Evolutionary conservation across 257 asterid species (phyloP), one percentile per base, ranked within the genome.

Genomic region (Linaria vulgaris): DNA sequence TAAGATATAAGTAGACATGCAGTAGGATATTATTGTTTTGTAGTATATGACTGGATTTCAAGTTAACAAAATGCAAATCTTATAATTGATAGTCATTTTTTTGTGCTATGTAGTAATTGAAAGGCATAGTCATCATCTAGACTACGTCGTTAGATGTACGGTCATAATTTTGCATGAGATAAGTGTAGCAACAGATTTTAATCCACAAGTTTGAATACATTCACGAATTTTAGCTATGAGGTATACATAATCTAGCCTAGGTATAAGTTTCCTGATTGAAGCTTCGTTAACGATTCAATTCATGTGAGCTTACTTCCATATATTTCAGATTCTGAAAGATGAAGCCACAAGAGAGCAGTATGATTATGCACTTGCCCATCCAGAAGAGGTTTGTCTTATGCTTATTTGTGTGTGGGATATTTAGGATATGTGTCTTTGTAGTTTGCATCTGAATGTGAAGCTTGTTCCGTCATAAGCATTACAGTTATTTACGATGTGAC

Each of bases 331-430:
- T 74, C 76, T 94, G 82, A 94, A 90, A 85, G 96, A 87, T 74
- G 96, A 87, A 74, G 85, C 91, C 61, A 90, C 97, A 15, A 87
- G 96, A 80, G 99, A 82, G 78, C 96, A 94, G 65, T 94, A 90
- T 76, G 96, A 90, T 73, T 94, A 94, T 71, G 97, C 97, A 68
- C 84, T 90, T 80, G 97, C 88, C 61, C 96, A 87, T 75, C 97
- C 97, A 11, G 97, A 94, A 72, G 97, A 94, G 96, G 97, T 94
- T 71, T 47, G 85, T 71, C 66, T 37, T 30, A 22, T 54, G 27
- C 15, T 41, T 53, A 13, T 58, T 66, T 46, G 21, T 58, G 55
- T 21, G 15, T 76, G 43, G 38, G 25, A 69, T 37, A 9, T 60
- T 24, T 25, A 30, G 59, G 24, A 47, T 70, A 24, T 31, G 41